A percentile compares a stretch with the other conserved stretches of the same genome.
phyloP scores from a whole-genome alignment of 2,329 filamentous ascomycete genomes.

The Colletotrichum viniferum region DNA sequence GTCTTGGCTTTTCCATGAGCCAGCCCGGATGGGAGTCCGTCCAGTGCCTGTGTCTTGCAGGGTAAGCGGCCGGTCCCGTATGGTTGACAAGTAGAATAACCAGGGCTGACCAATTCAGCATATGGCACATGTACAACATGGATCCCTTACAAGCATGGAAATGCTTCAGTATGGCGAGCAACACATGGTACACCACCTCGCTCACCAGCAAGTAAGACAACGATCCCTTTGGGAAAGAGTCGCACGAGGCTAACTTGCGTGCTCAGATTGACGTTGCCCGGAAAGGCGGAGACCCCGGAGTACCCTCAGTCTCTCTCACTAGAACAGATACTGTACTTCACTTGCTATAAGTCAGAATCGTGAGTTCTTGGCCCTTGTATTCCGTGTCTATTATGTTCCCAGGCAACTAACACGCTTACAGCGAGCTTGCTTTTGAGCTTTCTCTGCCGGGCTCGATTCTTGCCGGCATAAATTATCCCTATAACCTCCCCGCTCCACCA shows the following conservation, averaged over 20 bases:
- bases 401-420: neutral
- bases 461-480: conserved; percentile 8
- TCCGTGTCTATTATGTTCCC: neutral
- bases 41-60: conserved; percentile 20
- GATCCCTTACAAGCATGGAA: conserved; percentile 22
- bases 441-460: conserved; percentile 13
- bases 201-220: conserved; percentile 1
- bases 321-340: conserved; percentile 19
- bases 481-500: conserved; percentile 7
- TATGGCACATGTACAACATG: conserved; percentile 24
- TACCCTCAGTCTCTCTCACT: neutral
- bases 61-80: neutral
- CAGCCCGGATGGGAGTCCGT: conserved; percentile 16
- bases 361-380: neutral
- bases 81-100: neutral
- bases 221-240: too few species aligned
- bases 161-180: conserved; percentile 21
- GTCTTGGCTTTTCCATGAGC: conserved; percentile 19
- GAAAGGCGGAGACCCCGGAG: neutral
- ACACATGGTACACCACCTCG: conserved; percentile 15
- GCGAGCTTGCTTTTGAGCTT: conserved; percentile 12
- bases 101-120: conserved; percentile 1
- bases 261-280: neutral
- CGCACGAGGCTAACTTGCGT: neutral
- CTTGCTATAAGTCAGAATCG: conserved; percentile 19